These are phyloP conservation scores for Polychytrium aggregatum DNA, from an alignment of 192 early-diverging fungal genomes.

Conservation along the genomic window DNA sequence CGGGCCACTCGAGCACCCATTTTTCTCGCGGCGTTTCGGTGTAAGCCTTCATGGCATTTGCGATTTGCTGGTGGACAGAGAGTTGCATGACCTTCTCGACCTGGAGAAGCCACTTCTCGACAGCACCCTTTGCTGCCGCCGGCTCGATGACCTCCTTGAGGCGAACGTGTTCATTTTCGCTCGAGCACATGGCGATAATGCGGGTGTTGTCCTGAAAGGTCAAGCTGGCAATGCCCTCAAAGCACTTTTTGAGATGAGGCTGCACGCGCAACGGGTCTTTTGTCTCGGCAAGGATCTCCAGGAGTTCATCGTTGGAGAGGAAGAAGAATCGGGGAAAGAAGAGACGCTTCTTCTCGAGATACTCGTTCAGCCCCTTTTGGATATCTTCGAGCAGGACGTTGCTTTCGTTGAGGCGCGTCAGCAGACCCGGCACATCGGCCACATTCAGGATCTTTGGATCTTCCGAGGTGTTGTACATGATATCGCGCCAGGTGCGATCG, in stretches of 20 bases:
- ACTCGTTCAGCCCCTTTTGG: slow-evolving; percentile 52
- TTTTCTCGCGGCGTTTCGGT: slow-evolving; percentile 33
- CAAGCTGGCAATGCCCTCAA: slow-evolving; percentile 45
- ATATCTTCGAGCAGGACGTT: slow-evolving; percentile 50
- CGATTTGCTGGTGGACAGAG: slow-evolving; percentile 42
- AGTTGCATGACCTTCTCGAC: slow-evolving; percentile 52
- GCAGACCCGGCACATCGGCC: slow-evolving; percentile 25
- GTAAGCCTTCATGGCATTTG: slow-evolving; percentile 40
- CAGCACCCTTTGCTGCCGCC: slow-evolving; percentile 42
- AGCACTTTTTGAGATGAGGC: slow-evolving; percentile 51
- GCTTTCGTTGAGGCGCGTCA: slow-evolving; percentile 28
- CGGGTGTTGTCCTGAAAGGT: slow-evolving; percentile 44
- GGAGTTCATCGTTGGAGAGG: slow-evolving; percentile 48
- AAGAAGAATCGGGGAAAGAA: slow-evolving; percentile 57
- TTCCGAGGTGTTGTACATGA: slow-evolving; percentile 34
- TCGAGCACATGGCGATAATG: slow-evolving; percentile 52
- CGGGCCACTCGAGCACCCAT: slow-evolving; percentile 48
- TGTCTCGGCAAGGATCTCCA: slow-evolving; percentile 49
- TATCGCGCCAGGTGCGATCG: slow-evolving; percentile 51
- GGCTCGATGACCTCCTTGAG: slow-evolving; percentile 55
- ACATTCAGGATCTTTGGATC: slow-evolving; percentile 43
- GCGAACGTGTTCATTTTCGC: slow-evolving; percentile 44
- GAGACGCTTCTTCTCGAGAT: slow-evolving; percentile 47
- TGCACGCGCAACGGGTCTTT: slow-evolving; percentile 48
- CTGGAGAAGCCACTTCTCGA: slow-evolving; percentile 48